A percentile compares a stretch with the other conserved stretches of the same genome.
Evolutionary conservation across 805 yeast genomes (phyloP).

Genomic region (Cyberlindnera nakhonratchasimensis): DNA sequence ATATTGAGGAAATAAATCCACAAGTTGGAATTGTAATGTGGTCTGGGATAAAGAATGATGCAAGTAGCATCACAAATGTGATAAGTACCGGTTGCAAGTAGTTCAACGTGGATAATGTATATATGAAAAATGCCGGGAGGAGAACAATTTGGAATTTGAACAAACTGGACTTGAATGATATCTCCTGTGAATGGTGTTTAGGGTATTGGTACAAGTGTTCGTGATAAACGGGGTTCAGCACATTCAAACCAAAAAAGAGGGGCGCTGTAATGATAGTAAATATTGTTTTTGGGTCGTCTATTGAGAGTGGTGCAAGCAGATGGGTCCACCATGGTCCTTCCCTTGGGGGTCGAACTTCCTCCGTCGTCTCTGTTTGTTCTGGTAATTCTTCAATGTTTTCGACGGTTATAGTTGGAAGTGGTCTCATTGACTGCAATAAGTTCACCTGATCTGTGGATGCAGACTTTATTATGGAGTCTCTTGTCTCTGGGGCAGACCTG

Average conservation of each 20-base stretch:
- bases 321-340: conserved; percentile 8
- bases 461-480: background rate
- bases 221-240: conserved; percentile 16
- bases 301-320: conserved; percentile 7
- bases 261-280: conserved; percentile 5
- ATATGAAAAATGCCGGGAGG: conserved; percentile 15
- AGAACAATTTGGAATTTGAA: conserved; percentile 30
- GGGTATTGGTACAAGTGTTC: conserved; percentile 3
- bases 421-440: background rate
- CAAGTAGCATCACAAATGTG: background rate
- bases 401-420: background rate
- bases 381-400: background rate
- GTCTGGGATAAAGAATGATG: background rate
- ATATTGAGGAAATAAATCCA: conserved; percentile 67
- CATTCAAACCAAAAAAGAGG: conserved; percentile 10
- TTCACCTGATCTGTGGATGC: conserved; percentile 7
- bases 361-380: conserved; percentile 10
- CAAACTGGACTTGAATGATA: conserved; percentile 13
- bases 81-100: background rate
- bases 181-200: background rate
- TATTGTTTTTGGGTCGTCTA: conserved; percentile 6
- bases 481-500: background rate
- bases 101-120: background rate
- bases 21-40: conserved; percentile 31
- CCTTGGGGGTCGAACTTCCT: background rate